Base-by-base conservation (phyloP, 2,329 filamentous ascomycete genomes). In the Fusarium albidum region DNA sequence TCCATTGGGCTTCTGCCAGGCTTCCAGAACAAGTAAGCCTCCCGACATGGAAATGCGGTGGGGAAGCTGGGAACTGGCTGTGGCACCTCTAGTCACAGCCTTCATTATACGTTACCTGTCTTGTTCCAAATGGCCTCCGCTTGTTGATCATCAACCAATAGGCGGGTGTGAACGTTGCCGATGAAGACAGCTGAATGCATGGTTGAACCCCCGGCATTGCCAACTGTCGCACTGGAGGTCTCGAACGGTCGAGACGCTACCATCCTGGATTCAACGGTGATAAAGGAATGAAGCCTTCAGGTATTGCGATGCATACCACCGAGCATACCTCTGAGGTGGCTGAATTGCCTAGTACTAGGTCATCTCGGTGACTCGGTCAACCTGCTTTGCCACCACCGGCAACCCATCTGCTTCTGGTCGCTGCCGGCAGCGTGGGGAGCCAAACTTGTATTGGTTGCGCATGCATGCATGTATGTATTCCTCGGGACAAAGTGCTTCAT, bases 21-120 rank as follows among this genome's bases (percentile, higher is more conserved):
- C 46, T 61, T 61, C 54, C 37, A 58, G 35, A 57, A 55, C 27
- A 28, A 50, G 50, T 32, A 18, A 25, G 44, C 18, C 37, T 37
- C 42, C 21, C 18, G 21, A n/a, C 17, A 39, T 15, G 33, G 10
- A 18, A 32, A 29, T 18, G 26, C 44, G 47, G 56, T 12, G 34
- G 50, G 37, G 32, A 31, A 47, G 37, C 49, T 43, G 42, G 42
- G 14, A 21, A 54, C 15, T 31, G n/a, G 39, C 25, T 14, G 29
- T 55, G 41, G 35, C 45, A 38, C 42, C 10, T 17, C 25, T 25
- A 26, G 37, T 8, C 14, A 33, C 43, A 26, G 9, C 42, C 17
- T 21, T 21, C 4, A 21, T 7, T 7, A 21, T 28, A 18, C 31
- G 28, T 40, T 28, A 18, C 31, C 28, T 40, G n/a, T 15, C 18